Conservation (phyloP, 345 rosid genomes). For the Populus pruinosa region DNA sequence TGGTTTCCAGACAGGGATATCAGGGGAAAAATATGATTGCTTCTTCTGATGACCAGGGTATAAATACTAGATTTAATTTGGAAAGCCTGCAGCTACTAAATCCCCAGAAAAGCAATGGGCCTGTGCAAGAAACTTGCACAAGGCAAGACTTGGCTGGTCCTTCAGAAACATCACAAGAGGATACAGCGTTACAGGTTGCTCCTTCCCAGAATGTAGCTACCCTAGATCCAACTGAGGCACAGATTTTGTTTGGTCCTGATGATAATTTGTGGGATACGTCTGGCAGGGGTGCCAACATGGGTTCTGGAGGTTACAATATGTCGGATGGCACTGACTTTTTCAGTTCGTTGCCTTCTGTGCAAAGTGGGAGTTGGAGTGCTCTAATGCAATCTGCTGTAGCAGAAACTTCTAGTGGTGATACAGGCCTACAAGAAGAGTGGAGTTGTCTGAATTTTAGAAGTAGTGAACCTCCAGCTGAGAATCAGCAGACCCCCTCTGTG, state of each 20-base stretch:
- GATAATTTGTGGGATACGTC: slow-evolving; percentile 79
- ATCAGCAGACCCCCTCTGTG: slow-evolving; percentile 25
- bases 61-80: slow-evolving; percentile 37
- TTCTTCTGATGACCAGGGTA: slow-evolving; percentile 35
- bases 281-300: slow-evolving; percentile 47
- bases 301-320: slow-evolving; percentile 42
- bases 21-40: slow-evolving; percentile 40
- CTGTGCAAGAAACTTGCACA: slow-evolving; percentile 37
- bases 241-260: slow-evolving; percentile 84
- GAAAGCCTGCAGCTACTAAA: slow-evolving; percentile 42
- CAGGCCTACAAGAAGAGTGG: slow-evolving; percentile 60
- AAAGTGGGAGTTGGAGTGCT: slow-evolving; percentile 99
- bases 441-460: slow-evolving; percentile 35
- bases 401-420: slow-evolving; percentile 65
- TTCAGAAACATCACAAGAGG: slow-evolving; percentile 43
- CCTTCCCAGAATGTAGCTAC: slow-evolving; percentile 56
- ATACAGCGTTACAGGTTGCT: slow-evolving; percentile 27
- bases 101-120: slow-evolving; percentile 36
- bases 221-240: slow-evolving; percentile 88
- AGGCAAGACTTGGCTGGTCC: slow-evolving; percentile 38
- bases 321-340: slow-evolving; percentile 41
- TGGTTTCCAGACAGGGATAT: slow-evolving; percentile 46
- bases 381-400: slow-evolving; percentile 99
- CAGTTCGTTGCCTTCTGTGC: slow-evolving; percentile 56
- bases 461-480: slow-evolving; percentile 28